Percentiles rank a stretch among this genome's conserved stretches.
Conservation (phyloP, 257 asterid species). For the Solanum peruvianum region DNA sequence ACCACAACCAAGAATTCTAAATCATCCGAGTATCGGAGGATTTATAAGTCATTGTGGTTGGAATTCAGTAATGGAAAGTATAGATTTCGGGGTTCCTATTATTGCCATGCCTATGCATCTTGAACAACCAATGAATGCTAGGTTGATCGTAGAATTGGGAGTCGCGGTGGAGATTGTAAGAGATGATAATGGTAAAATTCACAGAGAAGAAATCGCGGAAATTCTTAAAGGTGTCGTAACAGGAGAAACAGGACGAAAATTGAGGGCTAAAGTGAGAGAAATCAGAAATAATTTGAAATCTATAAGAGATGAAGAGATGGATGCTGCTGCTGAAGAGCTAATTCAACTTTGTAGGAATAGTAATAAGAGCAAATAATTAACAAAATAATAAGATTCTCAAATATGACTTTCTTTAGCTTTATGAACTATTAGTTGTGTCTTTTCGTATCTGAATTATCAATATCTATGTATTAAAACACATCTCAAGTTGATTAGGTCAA, state of each 20-base stretch:
- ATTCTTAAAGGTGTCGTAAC: not conserved
- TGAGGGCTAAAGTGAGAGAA: slow-evolving; percentile 11
- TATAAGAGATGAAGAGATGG: slow-evolving; percentile 26
- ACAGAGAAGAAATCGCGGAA: slow-evolving; percentile 4
- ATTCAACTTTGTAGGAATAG: not conserved
- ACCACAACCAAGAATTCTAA: too few species aligned
- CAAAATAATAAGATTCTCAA: not conserved
- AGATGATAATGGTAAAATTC: slow-evolving; percentile 3
- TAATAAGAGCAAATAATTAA: not conserved
- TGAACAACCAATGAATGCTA: not conserved
- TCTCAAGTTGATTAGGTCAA: too few species aligned
- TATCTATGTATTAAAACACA: too few species aligned
- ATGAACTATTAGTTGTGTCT: too few species aligned
- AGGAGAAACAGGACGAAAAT: not conserved
- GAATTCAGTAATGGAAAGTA: not conserved
- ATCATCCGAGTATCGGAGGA: too few species aligned
- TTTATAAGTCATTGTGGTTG: too few species aligned
- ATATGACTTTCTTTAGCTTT: not conserved
- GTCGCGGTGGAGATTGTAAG: slow-evolving; percentile 16
- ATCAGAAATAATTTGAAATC: slow-evolving; percentile 7
- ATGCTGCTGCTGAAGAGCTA: slow-evolving; percentile 7
- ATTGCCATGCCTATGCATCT: not conserved
- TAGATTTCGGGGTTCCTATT: not conserved
- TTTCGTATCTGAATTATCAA: too few species aligned
- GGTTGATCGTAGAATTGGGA: not conserved